Conservation (phyloP, 345 rosid species). For the Pistacia integerrima region DNA sequence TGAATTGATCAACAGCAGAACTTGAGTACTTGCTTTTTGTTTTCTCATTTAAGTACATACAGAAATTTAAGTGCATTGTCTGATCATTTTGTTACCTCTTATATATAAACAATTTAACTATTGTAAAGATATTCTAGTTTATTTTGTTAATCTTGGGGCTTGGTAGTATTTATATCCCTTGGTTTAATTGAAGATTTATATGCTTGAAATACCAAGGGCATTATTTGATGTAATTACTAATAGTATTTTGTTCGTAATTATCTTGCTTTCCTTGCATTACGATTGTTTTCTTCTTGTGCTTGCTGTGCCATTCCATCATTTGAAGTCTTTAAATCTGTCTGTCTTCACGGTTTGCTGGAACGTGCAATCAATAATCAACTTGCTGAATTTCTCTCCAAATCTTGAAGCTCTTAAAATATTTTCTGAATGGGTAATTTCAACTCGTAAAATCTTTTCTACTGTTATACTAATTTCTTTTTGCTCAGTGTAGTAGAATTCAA, state of each 20-base stretch:
- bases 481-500: neutral
- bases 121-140: neutral
- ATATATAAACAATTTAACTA: neutral
- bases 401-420: neutral
- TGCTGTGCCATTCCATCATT: neutral
- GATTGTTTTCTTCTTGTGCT: neutral
- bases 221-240: neutral
- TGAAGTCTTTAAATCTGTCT: neutral
- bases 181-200: neutral
- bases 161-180: neutral
- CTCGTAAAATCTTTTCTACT: neutral
- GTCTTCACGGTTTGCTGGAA: neutral
- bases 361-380: neutral
- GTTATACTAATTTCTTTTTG: neutral
- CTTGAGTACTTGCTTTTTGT: neutral
- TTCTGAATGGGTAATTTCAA: neutral
- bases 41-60: neutral
- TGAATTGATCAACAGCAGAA: neutral
- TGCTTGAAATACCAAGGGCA: neutral
- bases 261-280: neutral
- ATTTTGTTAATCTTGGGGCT: neutral
- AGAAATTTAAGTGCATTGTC: neutral
- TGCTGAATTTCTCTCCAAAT: neutral
- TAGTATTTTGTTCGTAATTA: too few relatives aligned
- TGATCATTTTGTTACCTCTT: neutral